Conservation (phyloP, 169 alveolate species). For the Plasmodium vivax region DNA sequence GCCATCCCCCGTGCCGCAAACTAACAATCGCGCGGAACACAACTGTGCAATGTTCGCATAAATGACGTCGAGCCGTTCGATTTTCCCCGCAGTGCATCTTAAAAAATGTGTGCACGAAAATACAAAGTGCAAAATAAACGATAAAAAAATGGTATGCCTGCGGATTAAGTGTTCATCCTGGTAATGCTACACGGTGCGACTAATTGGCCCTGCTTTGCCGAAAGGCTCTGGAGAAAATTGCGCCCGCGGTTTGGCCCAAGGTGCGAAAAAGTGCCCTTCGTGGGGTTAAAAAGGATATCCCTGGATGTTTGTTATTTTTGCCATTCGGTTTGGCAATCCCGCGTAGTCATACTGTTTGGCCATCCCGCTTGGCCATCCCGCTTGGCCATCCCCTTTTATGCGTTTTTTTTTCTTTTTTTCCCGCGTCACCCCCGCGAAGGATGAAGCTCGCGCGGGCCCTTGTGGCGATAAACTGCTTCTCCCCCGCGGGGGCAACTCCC, state of each 20-base stretch:
- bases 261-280: neutral
- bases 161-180: neutral
- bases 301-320: neutral
- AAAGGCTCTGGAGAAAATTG: neutral
- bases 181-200: neutral
- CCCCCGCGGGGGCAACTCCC: neutral
- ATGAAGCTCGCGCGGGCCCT: constrained; percentile 22
- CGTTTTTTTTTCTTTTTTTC: neutral
- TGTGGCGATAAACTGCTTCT: constrained; percentile 5
- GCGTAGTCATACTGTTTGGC: no score
- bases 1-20: neutral
- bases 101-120: neutral
- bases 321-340: neutral
- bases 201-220: neutral
- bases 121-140: neutral
- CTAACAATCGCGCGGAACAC: neutral
- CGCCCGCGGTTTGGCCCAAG: neutral
- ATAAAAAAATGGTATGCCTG: neutral
- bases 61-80: neutral
- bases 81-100: neutral
- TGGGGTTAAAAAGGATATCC: neutral
- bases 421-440: neutral
- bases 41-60: neutral
- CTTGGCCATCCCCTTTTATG: neutral
- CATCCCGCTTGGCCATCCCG: neutral